Evolutionary conservation across 2,329 filamentous ascomycete genomes (phyloP).

Genomic region (Mycosphaerella sp.): DNA sequence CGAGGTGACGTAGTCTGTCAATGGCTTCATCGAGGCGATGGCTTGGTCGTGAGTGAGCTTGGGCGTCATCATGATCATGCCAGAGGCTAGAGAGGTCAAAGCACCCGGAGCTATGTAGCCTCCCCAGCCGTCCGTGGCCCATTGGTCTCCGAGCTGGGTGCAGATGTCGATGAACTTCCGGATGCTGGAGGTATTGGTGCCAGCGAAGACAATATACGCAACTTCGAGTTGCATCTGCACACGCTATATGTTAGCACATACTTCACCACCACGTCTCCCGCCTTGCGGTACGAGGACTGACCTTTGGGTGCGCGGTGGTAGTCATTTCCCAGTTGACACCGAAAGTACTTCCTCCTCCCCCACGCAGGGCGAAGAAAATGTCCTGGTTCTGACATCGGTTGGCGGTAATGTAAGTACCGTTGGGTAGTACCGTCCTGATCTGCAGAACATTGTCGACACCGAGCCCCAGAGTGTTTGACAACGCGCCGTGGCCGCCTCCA

Average conservation of each 20-base stretch:
- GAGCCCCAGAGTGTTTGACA: conserved; percentile 24
- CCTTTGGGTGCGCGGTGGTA: conserved; percentile 15
- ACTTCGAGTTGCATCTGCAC: background rate
- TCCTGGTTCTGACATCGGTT: conserved; percentile 41
- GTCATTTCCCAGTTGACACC: conserved; percentile 22
- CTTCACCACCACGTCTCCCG: too few species aligned
- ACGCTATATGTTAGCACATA: too few species aligned
- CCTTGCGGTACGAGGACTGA: too few species aligned
- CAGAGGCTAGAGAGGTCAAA: background rate
- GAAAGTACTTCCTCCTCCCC: conserved; percentile 41
- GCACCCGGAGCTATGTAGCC: conserved; percentile 10
- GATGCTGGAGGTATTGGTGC: conserved; percentile 7
- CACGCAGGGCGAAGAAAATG: conserved; percentile 50
- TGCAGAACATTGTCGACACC: conserved; percentile 27
- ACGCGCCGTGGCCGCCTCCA: conserved; percentile 24
- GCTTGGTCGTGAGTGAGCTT: conserved; percentile 12
- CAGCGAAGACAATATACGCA: conserved; percentile 15
- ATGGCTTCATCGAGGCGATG: conserved; percentile 1
- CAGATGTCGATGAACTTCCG: conserved; percentile 14
- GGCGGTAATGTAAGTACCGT: conserved; percentile 24
- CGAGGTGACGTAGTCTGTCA: conserved; percentile 8
- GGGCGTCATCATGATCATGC: conserved; percentile 6
- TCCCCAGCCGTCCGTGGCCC: conserved; percentile 13
- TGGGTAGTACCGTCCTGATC: conserved; percentile 22
- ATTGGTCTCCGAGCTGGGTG: conserved; percentile 4